phyloP scores from a whole-genome alignment of 352 stramenopile genomes.

The Phytophthora quininea region DNA sequence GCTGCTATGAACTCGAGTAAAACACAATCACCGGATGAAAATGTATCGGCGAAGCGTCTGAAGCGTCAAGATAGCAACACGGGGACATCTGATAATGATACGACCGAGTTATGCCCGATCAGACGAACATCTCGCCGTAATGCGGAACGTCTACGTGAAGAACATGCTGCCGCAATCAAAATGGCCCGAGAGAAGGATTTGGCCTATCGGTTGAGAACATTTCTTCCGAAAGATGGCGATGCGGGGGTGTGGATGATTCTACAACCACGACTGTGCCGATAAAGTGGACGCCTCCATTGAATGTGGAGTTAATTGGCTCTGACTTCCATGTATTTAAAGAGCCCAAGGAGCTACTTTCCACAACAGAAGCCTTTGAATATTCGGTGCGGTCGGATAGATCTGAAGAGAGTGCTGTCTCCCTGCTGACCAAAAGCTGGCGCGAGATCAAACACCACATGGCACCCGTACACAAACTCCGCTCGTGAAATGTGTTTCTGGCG shows the following conservation, averaged over 20 bases:
- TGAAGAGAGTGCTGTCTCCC: not conserved
- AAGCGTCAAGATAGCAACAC: constrained; percentile 18
- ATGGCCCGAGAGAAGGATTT: constrained; percentile 65
- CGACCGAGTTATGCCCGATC: constrained; percentile 31
- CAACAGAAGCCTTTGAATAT: constrained; percentile 29
- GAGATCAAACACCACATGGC: not conserved
- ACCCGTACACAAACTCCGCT: not conserved
- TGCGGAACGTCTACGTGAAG: constrained; percentile 68
- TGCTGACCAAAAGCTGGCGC: constrained; percentile 10
- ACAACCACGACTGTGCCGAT: constrained; percentile 15
- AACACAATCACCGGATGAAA: constrained; percentile 1
- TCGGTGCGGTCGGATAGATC: constrained; percentile 7
- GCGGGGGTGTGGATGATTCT: constrained; percentile 9
- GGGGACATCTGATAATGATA: constrained; percentile 48
- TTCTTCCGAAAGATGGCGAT: constrained; percentile 32
- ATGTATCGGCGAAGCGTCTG: constrained; percentile 15
- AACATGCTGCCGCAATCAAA: constrained; percentile 71
- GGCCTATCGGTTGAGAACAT: constrained; percentile 52
- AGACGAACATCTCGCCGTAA: constrained; percentile 71
- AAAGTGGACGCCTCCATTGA: constrained; percentile 33
- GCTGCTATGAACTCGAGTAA: not conserved
- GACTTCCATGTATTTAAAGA: constrained; percentile 40
- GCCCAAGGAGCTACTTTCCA: constrained; percentile 9
- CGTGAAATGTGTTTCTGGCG: constrained; percentile 8
- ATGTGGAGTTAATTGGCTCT: constrained; percentile 32